These are phyloP conservation scores for Adenanthera pavonina DNA, from an alignment of 306 rosid species.

Conservation along the genomic window DNA sequence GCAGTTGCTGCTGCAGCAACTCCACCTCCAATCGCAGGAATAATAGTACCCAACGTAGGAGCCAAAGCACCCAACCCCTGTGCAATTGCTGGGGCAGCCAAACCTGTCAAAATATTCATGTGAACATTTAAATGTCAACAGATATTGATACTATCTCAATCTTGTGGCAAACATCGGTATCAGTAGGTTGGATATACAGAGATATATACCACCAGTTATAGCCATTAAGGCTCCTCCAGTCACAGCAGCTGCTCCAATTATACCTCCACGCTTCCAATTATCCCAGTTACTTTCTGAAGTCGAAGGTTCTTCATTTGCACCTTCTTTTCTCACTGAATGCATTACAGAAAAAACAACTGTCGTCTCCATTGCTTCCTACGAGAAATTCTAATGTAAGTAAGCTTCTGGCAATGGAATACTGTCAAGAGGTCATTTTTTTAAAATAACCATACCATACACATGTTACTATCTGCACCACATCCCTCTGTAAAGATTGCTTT, in stretches of 20 bases:
- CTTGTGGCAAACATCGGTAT: slow-evolving; percentile 28
- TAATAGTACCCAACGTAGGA: slow-evolving; percentile 79
- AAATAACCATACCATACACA: slow-evolving; percentile 26
- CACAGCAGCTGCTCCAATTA: slow-evolving; percentile 93
- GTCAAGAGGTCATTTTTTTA: slow-evolving; percentile 12
- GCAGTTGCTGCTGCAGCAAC: slow-evolving; percentile 95
- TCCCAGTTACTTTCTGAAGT: slow-evolving; percentile 61
- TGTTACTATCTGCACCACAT: slow-evolving; percentile 24
- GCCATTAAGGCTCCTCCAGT: slow-evolving; percentile 96
- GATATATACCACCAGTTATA: slow-evolving; percentile 80
- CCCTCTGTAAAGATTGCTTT: slow-evolving; percentile 6
- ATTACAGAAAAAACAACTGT: slow-evolving; percentile 82
- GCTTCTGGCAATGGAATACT: slow-evolving; percentile 19
- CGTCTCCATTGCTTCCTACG: slow-evolving; percentile 90
- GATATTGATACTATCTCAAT: slow-evolving; percentile 22
- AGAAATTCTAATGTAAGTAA: slow-evolving; percentile 26
- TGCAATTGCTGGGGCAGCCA: slow-evolving; percentile 99
- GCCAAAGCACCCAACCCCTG: slow-evolving; percentile 93
- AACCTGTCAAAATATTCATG: slow-evolving; percentile 60
- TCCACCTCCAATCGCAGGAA: slow-evolving; percentile 84
- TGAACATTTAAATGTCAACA: slow-evolving; percentile 30
- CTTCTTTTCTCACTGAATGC: slow-evolving; percentile 58
- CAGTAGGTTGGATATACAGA: slow-evolving; percentile 25
- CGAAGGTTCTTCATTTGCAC: slow-evolving; percentile 47
- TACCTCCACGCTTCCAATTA: slow-evolving; percentile 91